Base-by-base conservation (phyloP, 495 filamentous ascomycete genomes). In the Podospora pseudopauciseta region DNA sequence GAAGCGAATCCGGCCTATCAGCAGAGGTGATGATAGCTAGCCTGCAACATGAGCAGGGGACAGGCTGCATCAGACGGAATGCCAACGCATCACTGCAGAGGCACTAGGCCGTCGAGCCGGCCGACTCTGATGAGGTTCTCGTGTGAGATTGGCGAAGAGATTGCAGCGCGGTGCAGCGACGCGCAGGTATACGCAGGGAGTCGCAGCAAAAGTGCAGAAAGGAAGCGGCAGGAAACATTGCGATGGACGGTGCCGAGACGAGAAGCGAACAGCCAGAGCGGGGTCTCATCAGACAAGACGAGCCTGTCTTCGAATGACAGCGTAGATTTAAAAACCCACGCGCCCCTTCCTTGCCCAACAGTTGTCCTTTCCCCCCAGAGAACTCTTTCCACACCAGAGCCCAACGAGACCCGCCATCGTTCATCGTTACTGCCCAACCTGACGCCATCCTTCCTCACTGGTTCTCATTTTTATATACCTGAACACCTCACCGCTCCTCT, bases 341-440 rank as follows among this genome's bases (percentile, higher is more conserved):
- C 74, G 75, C 77, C 77, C 81, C 80, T 78, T 80, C 80, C 78
- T 76, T 80, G 80, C 81, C 81, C 80, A 80, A 83, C 80, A 69
- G 71, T 19, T 68, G 72, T 73, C 77, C 39, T 73, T 74, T 77
- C 76, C 73, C 78, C 58, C 26, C 20, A 66, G 63, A 60, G 71
- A 69, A 68, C 79, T 73, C 75, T 68, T 80, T 73, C 77, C 67
- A 70, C 71, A 73, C 30, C 32, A 44, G 74, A 80, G 81, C 82
- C 82, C 81, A 83, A 83, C 78, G 70, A 23, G 23, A 74, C 73
- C 74, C 73, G 63, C 73, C 71, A 63, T 55, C 39, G 9, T 13
- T 49, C 39, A 49, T 18, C 39, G 70, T 83, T 80, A 69, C 73
- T 80, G 82, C 81, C 81, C 81, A 82, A 82, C 79, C 28, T 62